A percentile compares a stretch with the other conserved stretches of the same genome.
Evolutionary conservation across 345 rosid genomes (phyloP).

Genomic region (Toxicodendron radicans): DNA sequence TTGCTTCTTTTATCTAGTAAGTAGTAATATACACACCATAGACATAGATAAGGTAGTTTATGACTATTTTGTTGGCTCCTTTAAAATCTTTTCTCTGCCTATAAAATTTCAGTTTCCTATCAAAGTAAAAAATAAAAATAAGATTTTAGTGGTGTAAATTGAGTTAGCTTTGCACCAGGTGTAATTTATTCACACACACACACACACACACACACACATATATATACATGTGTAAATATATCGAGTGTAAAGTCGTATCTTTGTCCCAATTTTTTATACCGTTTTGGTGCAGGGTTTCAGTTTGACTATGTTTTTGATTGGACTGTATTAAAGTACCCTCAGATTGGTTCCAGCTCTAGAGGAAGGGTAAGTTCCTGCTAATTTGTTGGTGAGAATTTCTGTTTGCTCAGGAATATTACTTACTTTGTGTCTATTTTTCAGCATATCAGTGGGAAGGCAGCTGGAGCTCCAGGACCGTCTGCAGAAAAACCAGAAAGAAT

Average conservation of each 20-base stretch:
- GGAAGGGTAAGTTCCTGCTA: constrained; percentile 49
- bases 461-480: constrained; percentile 46
- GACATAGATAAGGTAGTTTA: background rate
- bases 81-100: background rate
- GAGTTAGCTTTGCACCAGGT: background rate
- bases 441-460: constrained; percentile 53
- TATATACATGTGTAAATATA: background rate
- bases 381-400: constrained; percentile 8
- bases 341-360: constrained; percentile 61
- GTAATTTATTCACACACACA: background rate
- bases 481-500: constrained; percentile 51
- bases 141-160: background rate
- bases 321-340: constrained; percentile 86
- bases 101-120: background rate
- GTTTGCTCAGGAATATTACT: constrained; percentile 1
- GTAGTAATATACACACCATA: background rate
- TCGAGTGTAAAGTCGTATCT: background rate
- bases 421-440: constrained; percentile 20
- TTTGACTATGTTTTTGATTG: constrained; percentile 85
- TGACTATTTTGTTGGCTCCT: background rate
- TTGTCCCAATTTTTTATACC: background rate
- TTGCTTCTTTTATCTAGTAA: background rate
- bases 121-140: too few relatives aligned
- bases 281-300: constrained; percentile 60
- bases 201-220: too few relatives aligned